These are phyloP conservation scores for Hamamelis virginiana DNA, from an alignment of 164 flowering plant species.

Conservation along the genomic window DNA sequence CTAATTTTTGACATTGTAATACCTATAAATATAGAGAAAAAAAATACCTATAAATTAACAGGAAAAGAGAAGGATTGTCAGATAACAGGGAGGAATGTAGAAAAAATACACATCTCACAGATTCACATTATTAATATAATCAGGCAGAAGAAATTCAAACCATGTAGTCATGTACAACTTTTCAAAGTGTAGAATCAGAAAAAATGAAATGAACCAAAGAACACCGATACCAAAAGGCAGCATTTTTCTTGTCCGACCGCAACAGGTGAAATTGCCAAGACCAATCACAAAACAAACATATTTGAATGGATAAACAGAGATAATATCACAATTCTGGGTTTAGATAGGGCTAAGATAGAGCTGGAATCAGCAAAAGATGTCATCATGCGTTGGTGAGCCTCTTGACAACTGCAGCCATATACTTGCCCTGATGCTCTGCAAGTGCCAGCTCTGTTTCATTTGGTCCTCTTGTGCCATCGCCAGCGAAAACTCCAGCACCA, in stretches of 20 bases:
- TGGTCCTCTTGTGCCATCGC: constrained; percentile 49
- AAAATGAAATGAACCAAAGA: not conserved
- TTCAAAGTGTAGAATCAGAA: not conserved
- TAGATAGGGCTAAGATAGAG: not conserved
- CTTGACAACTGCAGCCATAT: constrained; percentile 50
- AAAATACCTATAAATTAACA: no score
- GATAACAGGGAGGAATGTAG: not conserved
- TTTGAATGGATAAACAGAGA: not conserved
- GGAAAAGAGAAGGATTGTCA: no score
- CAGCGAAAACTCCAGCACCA: constrained; percentile 54
- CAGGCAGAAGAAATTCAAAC: constrained; percentile 11
- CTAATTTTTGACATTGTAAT: no score
- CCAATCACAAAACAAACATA: constrained; percentile 8
- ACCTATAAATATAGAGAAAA: no score
- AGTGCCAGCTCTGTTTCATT: constrained; percentile 45
- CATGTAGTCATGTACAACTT: constrained; percentile 26
- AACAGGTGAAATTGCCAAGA: constrained; percentile 7
- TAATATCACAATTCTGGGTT: not conserved
- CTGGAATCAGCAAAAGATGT: not conserved
- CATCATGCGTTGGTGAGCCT: constrained; percentile 29
- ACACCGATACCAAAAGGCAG: not conserved
- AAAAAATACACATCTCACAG: not conserved
- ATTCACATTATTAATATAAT: constrained; percentile 2
- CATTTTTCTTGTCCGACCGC: not conserved
- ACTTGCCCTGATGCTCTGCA: constrained; percentile 57